Percentiles rank a stretch among this genome's conserved stretches.
Conservation (phyloP, 257 asterid genomes). For the Solanum neorickii region DNA sequence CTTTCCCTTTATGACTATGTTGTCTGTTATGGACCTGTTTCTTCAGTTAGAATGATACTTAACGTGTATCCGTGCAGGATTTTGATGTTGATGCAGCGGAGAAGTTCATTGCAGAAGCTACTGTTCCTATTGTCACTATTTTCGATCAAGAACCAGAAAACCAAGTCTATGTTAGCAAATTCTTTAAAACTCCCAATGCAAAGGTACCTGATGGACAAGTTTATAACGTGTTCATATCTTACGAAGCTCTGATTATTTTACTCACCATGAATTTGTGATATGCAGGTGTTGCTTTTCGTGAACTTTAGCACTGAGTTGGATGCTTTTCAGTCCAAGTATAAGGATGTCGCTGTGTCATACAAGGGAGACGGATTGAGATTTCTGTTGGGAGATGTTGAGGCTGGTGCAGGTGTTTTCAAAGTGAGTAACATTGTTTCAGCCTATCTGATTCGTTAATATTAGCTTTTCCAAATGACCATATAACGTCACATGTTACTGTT, state of each 20-base stretch:
- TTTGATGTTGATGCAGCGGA: conserved; percentile 46
- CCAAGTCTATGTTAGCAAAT: conserved; percentile 42
- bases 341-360: conserved; percentile 48
- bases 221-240: not conserved
- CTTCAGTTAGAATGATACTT: not conserved
- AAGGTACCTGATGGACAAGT: conserved; percentile 16
- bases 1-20: not conserved
- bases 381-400: conserved; percentile 59
- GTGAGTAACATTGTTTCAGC: conserved; percentile 10
- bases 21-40: not conserved
- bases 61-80: conserved; percentile 29
- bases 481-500: not conserved
- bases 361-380: conserved; percentile 61
- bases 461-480: not conserved
- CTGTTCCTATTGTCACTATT: conserved; percentile 45
- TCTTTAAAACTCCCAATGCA: conserved; percentile 29
- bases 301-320: conserved; percentile 57
- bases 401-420: conserved; percentile 52
- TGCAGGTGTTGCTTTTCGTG: conserved; percentile 63
- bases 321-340: conserved; percentile 40
- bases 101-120: conserved; percentile 45
- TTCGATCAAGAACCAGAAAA: conserved; percentile 46
- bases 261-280: not conserved
- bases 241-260: not conserved
- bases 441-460: not conserved